A percentile compares a stretch with the other conserved stretches of the same genome.
Conservation (phyloP, 495 filamentous ascomycete species). For the Schizothecium vesticola region DNA sequence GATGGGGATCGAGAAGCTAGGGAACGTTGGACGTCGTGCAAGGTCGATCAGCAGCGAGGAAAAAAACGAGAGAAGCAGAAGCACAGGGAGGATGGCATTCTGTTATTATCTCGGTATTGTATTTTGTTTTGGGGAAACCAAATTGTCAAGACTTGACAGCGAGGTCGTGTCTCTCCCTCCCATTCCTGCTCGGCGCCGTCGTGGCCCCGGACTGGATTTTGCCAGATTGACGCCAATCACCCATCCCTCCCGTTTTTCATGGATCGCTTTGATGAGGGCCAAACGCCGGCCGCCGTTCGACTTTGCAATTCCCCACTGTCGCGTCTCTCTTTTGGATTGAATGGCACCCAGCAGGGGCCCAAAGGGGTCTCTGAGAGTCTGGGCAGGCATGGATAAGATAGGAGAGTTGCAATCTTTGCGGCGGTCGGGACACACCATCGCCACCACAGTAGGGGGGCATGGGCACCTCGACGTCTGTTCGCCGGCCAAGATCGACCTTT, state of each 20-base stretch:
- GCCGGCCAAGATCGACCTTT: neutral
- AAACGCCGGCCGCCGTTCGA: neutral
- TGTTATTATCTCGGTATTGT: neutral
- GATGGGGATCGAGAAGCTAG: neutral
- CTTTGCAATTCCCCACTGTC: conserved; percentile 3
- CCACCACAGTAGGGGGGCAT: neutral
- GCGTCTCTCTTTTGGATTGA: neutral
- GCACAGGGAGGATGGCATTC: neutral
- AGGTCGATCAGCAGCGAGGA: neutral
- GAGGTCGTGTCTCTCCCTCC: neutral
- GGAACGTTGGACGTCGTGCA: neutral
- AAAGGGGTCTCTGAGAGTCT: neutral
- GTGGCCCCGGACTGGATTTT: neutral
- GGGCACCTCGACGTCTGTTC: neutral
- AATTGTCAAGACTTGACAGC: too few relatives aligned
- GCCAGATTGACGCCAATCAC: conserved; percentile 9
- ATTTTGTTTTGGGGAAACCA: too few relatives aligned
- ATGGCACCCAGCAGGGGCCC: neutral
- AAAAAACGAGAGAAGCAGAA: neutral
- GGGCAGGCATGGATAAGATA: conserved; percentile 6
- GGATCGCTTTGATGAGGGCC: conserved; percentile 8
- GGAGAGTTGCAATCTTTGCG: conserved; percentile 6
- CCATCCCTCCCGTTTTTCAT: conserved; percentile 3
- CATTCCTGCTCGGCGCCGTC: neutral
- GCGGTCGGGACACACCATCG: neutral